Evolutionary conservation across 176 grass and related monocot species (phyloP).

Genomic region (Guadua angustifolia): DNA sequence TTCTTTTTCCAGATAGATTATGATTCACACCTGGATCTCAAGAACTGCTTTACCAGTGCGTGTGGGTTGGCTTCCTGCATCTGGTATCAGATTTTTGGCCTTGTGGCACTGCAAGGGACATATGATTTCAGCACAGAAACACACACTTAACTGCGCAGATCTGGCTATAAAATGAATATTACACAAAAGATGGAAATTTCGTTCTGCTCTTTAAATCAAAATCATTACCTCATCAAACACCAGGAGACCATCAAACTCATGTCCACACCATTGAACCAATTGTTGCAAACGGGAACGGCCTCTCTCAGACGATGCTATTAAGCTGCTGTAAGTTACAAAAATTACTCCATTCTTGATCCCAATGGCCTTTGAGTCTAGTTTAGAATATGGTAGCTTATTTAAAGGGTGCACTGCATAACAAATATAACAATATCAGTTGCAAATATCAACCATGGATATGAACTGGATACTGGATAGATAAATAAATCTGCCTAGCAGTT

Average conservation of each 20-base stretch:
- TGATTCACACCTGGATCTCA: conserved; percentile 74
- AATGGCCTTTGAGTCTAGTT: conserved; percentile 97
- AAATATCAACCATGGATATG: conserved; percentile 29
- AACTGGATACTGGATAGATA: neutral
- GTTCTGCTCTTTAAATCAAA: conserved; percentile 34
- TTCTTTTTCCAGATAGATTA: conserved; percentile 27
- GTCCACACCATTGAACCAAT: conserved; percentile 92
- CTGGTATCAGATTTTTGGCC: conserved; percentile 98
- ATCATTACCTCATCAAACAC: conserved; percentile 92
- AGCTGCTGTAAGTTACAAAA: conserved; percentile 97
- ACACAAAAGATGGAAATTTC: neutral
- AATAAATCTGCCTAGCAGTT: conserved; percentile 39
- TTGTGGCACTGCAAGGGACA: conserved; percentile 86
- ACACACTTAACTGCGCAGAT: conserved; percentile 28
- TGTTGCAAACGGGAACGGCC: conserved; percentile 96
- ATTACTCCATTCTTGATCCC: conserved; percentile 94
- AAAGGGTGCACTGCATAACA: conserved; percentile 95
- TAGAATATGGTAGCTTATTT: conserved; percentile 98
- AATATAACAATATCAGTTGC: conserved; percentile 41
- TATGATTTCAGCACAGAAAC: conserved; percentile 29
- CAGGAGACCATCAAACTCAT: conserved; percentile 88
- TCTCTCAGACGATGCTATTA: conserved; percentile 96
- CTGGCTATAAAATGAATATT: conserved; percentile 26
- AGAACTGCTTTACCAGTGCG: conserved; percentile 93
- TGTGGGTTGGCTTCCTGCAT: conserved; percentile 87